Percentiles rank a stretch among this genome's conserved stretches.
Conservation (phyloP, 2,329 filamentous ascomycete genomes). For the Lachnellula occidentalis region DNA sequence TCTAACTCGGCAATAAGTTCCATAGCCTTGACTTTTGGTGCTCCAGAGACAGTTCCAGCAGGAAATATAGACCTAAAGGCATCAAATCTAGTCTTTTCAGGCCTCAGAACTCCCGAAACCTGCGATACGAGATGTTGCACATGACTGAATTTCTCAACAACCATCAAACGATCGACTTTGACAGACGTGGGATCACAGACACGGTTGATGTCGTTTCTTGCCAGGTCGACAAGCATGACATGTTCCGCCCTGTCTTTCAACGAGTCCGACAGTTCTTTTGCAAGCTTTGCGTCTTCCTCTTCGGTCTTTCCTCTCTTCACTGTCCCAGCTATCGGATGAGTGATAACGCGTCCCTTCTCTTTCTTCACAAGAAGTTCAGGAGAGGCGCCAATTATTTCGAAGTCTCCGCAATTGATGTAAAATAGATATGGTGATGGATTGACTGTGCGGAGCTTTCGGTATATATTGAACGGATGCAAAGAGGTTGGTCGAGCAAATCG, state of each 20-base stretch:
- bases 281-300: constrained; percentile 76
- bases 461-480: constrained; percentile 96
- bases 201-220: constrained; percentile 93
- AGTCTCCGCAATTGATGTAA: constrained; percentile 85
- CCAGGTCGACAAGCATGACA: constrained; percentile 96
- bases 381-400: constrained; percentile 92
- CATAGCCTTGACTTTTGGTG: constrained; percentile 95
- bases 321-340: constrained; percentile 94
- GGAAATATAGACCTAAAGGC: constrained; percentile 96
- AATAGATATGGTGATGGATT: constrained; percentile 98
- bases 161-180: constrained; percentile 89
- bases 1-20: constrained; percentile 94
- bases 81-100: constrained; percentile 84
- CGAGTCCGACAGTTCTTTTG: constrained; percentile 68
- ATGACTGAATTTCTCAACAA: constrained; percentile 89
- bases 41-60: constrained; percentile 89
- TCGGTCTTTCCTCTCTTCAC: constrained; percentile 78
- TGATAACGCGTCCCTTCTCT: constrained; percentile 81
- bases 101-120: constrained; percentile 82
- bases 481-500: constrained; percentile 83
- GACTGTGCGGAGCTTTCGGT: constrained; percentile 90
- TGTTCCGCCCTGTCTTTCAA: constrained; percentile 92
- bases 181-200: constrained; percentile 89
- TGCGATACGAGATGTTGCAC: constrained; percentile 97
- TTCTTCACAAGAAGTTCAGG: constrained; percentile 93